Evolutionary conservation across 2,329 filamentous ascomycete genomes (phyloP), one percentile per base, ranked within the genome.

Genomic region (Fusarium anthophilum): DNA sequence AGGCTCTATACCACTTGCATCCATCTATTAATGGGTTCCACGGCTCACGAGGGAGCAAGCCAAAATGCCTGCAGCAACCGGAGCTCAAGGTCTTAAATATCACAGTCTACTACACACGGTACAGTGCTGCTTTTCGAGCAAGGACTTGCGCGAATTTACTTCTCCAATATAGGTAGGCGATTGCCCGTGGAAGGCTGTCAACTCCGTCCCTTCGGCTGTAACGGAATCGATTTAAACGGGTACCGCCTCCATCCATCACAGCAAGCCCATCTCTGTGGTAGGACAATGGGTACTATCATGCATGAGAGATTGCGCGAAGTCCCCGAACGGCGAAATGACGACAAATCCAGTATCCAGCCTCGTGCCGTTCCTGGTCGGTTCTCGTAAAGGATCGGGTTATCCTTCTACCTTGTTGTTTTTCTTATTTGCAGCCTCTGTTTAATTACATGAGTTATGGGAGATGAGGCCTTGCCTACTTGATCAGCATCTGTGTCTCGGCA

Each of bases 91-190:
- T 57, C 45, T n/a, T 35, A 32, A 55, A 24, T 28, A 56, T 48
- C 47, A 75, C 72, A 73, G 72, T 74, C 45, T 20, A 26, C 41
- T 20, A 26, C 18, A 39, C 39, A 71, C 71, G n/a, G 67, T 72
- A 57, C 50, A 38, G 26, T 54, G 35, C 47, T 30, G 32, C 53
- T 54, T 60, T 57, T 50, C 56, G 41, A 38, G 20, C 45, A 37
- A 67, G 48, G 60, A 56, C 51, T 65, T 74, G 72, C 72, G 72
- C 72, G 72, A 74, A 74, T 75, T 74, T 74, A 45, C 41, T 39
- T 55, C 63, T 51, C 32, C 35, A 54, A 28, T 26, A 38, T 28
- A 28, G 43, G 37, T n/a, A 28, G 48, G 37, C 37, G 53, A 26
- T n/a, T 43, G 37, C 37, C 35, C 61, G 20, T 56, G 53, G 50